Conservation (phyloP, 257 asterid species). For the Ajuga chamaepitys region DNA sequence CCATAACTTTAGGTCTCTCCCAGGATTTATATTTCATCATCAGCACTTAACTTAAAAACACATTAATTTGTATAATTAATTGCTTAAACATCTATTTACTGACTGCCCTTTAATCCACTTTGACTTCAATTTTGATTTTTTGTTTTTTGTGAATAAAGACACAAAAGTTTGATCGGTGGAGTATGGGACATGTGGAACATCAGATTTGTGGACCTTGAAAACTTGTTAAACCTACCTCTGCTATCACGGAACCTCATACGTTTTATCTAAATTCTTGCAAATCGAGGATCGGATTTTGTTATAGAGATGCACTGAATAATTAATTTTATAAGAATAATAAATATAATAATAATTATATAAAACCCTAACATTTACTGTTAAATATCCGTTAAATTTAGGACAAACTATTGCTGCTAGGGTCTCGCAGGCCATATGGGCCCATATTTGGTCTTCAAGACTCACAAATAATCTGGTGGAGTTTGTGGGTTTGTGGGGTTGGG, state of each 20-base stretch:
- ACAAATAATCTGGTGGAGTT: not conserved
- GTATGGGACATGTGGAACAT: not conserved
- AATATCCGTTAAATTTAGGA: too few species aligned
- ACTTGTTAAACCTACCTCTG: not conserved
- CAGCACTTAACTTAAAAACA: not conserved
- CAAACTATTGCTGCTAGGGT: not conserved
- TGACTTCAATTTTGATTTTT: too few species aligned
- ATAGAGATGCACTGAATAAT: too few species aligned
- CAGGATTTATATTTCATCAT: not conserved
- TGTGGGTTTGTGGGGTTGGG: not conserved
- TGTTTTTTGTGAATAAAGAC: not conserved
- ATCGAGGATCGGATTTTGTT: not conserved
- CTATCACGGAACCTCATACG: not conserved
- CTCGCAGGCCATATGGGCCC: not conserved
- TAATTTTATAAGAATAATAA: too few species aligned
- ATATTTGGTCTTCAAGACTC: not conserved
- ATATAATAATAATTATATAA: not conserved
- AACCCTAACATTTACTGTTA: too few species aligned
- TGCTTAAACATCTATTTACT: not conserved
- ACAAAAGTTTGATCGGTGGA: not conserved
- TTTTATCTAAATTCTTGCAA: not conserved
- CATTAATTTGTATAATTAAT: too few species aligned
- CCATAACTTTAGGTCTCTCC: conserved; percentile 59
- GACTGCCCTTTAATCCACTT: not conserved
- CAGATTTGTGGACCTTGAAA: not conserved